Conservation (phyloP, 2,329 filamentous ascomycete species). For the Xylariaceae sp. region DNA sequence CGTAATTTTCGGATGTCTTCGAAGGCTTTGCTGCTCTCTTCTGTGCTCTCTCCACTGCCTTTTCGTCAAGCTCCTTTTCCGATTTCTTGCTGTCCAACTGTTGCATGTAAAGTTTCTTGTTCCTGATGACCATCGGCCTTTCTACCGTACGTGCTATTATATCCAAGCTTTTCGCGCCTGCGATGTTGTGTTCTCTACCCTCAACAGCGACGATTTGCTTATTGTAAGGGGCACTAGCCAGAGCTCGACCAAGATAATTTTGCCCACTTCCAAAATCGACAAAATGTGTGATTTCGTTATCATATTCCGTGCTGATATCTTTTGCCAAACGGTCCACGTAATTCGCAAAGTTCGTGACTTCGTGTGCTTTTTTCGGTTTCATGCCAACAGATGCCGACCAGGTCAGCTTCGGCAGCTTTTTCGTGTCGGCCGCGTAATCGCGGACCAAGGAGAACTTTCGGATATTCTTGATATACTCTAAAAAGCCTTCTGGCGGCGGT, state of each 20-base stretch:
- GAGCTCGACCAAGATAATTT: conserved; percentile 86
- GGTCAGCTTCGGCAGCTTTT: conserved; percentile 56
- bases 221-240: conserved; percentile 83
- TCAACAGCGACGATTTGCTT: conserved; percentile 88
- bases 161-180: conserved; percentile 79
- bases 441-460: conserved; percentile 65
- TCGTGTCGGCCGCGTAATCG: conserved; percentile 46
- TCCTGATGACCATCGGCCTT: conserved; percentile 69
- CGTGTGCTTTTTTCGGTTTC: conserved; percentile 93
- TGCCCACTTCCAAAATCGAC: conserved; percentile 96
- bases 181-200: conserved; percentile 79
- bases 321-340: conserved; percentile 65
- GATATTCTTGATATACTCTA: conserved; percentile 69
- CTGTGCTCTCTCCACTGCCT: conserved; percentile 36
- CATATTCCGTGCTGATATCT: conserved; percentile 55
- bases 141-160: conserved; percentile 72
- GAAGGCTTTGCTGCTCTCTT: conserved; percentile 33
- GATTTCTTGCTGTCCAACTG: conserved; percentile 42
- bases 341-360: conserved; percentile 85
- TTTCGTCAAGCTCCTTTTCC: conserved; percentile 39
- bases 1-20: conserved; percentile 28
- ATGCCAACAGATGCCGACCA: conserved; percentile 79
- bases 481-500: conserved; percentile 51
- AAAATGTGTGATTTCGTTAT: conserved; percentile 70
- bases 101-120: conserved; percentile 73